Evolutionary conservation across 805 yeast genomes (phyloP), one percentile per base, ranked within the genome.

Genomic region (Saccharomycopsis lassenensis): DNA sequence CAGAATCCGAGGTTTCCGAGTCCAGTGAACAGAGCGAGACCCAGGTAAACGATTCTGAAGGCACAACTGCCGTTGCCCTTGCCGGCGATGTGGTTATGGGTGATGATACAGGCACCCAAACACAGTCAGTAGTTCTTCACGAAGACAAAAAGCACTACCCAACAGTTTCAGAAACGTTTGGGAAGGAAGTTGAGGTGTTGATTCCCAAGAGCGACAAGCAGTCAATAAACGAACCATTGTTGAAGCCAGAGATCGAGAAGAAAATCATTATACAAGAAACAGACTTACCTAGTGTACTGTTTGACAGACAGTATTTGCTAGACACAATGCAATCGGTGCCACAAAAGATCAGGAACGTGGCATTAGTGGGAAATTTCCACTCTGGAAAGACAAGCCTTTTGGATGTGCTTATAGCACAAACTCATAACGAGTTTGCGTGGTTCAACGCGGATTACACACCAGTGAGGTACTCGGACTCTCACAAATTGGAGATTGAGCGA

Each of bases 301-400:
- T 75, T 47, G 68, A 79, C 5, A 65, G 81, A 36, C 70, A 72
- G 3, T 89, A 77, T 46, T 63, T 84, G 63, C 47, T 63, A 15
- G 59, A 66, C 4, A 46, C 71, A 32, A 50, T 74, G 46, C 38
- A 57, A 4, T 43, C 47, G 7, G 47, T 71, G 1, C 85, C 94
- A 0, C 74, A 72, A 10, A 74, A 78, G 46, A 65, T 77, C 6
- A 65, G 94, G 32, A 87, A 81, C 54, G 59, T 87, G 12, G 80
- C 87, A 0, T 46, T 91, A 1, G 72, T 77, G n/a, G 98, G 98
- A 0, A 71, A 75, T 29, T 52, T 81, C 1, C 82, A 83, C 47
- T 75, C 84, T 4, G 99, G 99, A 1, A 91, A 91, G 57, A 82
- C 97, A 0, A 64, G 84, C 0, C 57, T 87, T 1, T 46, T 83